These are phyloP conservation scores for Diplosphaera chodatii DNA, from an alignment of 139 green algal species.

Conservation along the genomic window DNA sequence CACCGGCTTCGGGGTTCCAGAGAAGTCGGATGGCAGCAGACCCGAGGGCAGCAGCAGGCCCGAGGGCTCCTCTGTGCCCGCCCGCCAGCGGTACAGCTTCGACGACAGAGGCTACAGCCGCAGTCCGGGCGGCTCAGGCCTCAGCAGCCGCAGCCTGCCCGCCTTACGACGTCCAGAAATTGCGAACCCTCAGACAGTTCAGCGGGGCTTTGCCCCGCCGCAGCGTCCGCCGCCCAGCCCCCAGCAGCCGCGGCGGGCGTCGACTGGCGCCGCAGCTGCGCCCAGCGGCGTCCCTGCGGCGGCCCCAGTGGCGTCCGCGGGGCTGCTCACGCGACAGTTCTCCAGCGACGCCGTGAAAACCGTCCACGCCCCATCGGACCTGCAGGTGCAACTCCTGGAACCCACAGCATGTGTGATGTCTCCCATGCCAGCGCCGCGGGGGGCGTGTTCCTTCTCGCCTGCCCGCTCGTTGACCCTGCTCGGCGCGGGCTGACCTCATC, in stretches of 20 bases:
- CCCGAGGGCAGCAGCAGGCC: not conserved
- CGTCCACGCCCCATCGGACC: not conserved
- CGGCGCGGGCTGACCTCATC: no score
- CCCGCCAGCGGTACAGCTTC: not conserved
- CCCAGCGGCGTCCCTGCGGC: no score
- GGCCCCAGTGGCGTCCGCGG: no score
- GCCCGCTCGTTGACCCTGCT: not conserved
- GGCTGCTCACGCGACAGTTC: not conserved
- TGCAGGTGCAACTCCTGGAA: not conserved
- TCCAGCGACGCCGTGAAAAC: not conserved
- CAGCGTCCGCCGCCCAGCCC: not conserved
- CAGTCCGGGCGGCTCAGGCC: not conserved
- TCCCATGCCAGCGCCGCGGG: no score
- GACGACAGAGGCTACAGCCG: not conserved
- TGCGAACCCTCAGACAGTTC: not conserved
- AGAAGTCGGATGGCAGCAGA: not conserved
- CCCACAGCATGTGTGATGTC: not conserved
- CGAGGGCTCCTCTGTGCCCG: not conserved
- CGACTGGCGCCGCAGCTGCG: no score
- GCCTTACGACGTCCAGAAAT: not conserved
- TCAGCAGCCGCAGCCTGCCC: not conserved
- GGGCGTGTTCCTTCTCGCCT: not conserved
- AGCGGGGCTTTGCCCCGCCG: not conserved
- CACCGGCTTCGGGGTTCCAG: not conserved
- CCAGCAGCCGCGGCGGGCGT: not conserved